phyloP scores from a whole-genome alignment of 768 basidiomycete species.

The Agaricus blazei region DNA sequence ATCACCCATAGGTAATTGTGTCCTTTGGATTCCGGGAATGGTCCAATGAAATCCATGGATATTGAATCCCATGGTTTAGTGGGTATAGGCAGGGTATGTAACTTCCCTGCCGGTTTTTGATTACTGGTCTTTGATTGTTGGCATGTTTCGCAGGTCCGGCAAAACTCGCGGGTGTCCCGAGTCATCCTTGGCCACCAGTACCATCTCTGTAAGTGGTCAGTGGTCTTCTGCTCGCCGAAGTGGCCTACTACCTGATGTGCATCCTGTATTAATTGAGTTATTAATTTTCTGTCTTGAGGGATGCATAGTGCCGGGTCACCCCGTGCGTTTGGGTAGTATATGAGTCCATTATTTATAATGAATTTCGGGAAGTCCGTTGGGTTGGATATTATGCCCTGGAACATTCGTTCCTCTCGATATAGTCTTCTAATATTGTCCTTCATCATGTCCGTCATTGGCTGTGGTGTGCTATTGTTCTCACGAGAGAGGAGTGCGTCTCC shows the following conservation, averaged over 20 bases:
- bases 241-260: constrained; percentile 28
- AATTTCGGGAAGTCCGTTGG: background rate
- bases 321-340: constrained; percentile 6
- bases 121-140: constrained; percentile 16
- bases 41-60: constrained; percentile 34
- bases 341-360: background rate
- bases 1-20: constrained; percentile 27
- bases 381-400: background rate
- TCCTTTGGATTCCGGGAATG: constrained; percentile 22
- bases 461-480: no score
- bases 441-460: no score
- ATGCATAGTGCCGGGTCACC: constrained; percentile 16
- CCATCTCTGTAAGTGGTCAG: constrained; percentile 24
- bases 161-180: constrained; percentile 18
- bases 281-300: constrained; percentile 11
- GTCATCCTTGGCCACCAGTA: constrained; percentile 28
- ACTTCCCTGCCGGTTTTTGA: constrained; percentile 18
- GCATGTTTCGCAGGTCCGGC: constrained; percentile 18
- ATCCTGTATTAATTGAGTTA: constrained; percentile 13
- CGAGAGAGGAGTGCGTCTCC: no score
- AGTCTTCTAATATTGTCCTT: no score
- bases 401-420: no score
- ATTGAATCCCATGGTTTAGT: constrained; percentile 29
- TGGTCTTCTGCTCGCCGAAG: constrained; percentile 21
- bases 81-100: constrained; percentile 25